Base-by-base conservation (phyloP, 2,329 filamentous ascomycete species). In the Ascochyta clinopodiicola region DNA sequence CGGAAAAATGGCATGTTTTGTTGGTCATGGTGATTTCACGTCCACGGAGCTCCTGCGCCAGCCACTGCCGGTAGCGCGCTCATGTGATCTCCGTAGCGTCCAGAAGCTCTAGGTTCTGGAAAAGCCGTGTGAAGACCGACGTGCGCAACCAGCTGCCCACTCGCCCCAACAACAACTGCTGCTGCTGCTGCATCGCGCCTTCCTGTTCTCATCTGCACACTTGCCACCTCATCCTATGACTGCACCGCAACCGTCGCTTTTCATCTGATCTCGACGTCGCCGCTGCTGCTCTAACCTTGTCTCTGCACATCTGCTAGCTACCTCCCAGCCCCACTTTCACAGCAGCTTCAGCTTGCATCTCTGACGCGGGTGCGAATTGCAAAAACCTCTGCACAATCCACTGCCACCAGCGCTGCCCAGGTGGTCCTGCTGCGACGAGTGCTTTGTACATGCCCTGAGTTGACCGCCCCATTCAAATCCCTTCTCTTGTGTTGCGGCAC, bases 281-380 rank as follows among this genome's bases (percentile, higher is more conserved):
- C 39, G 32, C 32, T 35, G 47, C 32, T 35, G 47, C 44, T 48
- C 54, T 57, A 43, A 52, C 51, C 51, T 56, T 51, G 43, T 57
- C 51, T 47, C 52, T 54, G 51, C 47, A 48, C 47, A 17, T 40
- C 56, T 48, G 47, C 56, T 48, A 51, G 42, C 51, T 51, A 39
- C 40, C 44, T 61, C 43, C 24, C 35, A 50, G 44, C 51, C 56
- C 49, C 47, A 46, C 48, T 44, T 40, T 48, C 45, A 40, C 43
- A 48, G 45, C 51, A 57, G 51, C 56, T 60, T 54, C 57, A 31
- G 56, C 57, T 51, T 60, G 57, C 57, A 59, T 59, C 48, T 43
- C 43, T 40, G 42, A 17, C 40, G 46, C 42, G 42, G 42, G 17
- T 35, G 46, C 42, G 42, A 32, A 37, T 40, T 29, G 52, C 52